These are phyloP conservation scores for Carex parvula DNA, from an alignment of 176 grass and related monocot genomes.

Conservation along the genomic window DNA sequence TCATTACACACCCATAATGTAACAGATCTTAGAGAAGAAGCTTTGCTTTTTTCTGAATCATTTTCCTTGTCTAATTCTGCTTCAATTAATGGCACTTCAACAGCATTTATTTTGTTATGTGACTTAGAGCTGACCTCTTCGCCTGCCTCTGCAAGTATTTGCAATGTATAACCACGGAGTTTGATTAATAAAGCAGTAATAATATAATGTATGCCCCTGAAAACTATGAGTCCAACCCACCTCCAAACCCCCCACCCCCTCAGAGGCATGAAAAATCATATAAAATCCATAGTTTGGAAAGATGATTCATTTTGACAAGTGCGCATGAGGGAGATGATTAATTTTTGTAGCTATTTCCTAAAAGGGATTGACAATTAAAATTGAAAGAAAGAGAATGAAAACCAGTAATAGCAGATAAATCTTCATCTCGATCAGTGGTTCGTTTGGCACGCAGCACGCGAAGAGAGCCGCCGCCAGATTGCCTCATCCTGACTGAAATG, in stretches of 20 bases:
- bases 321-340: background rate
- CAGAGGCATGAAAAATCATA: background rate
- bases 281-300: background rate
- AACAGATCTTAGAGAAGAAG: slow-evolving; percentile 45
- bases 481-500: slow-evolving; percentile 34
- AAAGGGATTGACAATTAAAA: background rate
- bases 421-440: slow-evolving; percentile 35
- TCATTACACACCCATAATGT: slow-evolving; percentile 37
- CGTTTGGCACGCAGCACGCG: slow-evolving; percentile 21
- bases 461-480: slow-evolving; percentile 14
- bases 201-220: background rate
- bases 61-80: background rate
- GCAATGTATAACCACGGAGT: background rate
- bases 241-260: background rate
- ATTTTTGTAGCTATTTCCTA: background rate
- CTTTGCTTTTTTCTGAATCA: slow-evolving; percentile 17
- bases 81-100: slow-evolving; percentile 16
- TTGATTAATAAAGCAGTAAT: background rate
- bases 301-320: background rate
- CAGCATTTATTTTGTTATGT: slow-evolving; percentile 33
- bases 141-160: slow-evolving; percentile 29
- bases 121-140: slow-evolving; percentile 3
- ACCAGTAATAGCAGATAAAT: slow-evolving; percentile 39
- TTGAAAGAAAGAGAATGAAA: background rate
- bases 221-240: background rate